A percentile compares a stretch with the other conserved stretches of the same genome.
These are phyloP conservation scores for Eudorina sp. DNA, from an alignment of 139 green algal species.

Conservation along the genomic window DNA sequence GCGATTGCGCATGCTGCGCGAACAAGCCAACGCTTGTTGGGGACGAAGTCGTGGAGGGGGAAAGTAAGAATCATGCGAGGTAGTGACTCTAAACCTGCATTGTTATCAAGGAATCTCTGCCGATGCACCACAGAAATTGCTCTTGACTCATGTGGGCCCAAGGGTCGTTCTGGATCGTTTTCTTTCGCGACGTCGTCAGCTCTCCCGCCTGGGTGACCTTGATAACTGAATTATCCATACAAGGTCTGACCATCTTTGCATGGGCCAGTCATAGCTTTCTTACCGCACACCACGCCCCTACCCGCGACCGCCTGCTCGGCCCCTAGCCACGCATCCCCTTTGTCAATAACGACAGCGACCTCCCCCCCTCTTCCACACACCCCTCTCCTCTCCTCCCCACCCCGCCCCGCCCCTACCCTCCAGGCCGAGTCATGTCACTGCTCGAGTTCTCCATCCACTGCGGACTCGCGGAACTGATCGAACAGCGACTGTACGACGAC, in stretches of 20 bases:
- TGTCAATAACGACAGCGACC: neutral
- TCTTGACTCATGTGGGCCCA: neutral
- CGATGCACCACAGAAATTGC: neutral
- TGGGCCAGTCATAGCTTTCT: too few relatives aligned
- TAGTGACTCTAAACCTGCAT: too few relatives aligned
- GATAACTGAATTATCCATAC: too few relatives aligned
- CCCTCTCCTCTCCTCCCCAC: neutral
- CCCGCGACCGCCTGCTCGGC: neutral
- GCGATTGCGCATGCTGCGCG: neutral
- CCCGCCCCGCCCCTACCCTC: neutral
- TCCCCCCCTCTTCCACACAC: neutral
- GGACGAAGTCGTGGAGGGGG: neutral
- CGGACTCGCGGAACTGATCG: neutral
- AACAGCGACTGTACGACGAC: neutral
- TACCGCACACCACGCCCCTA: neutral
- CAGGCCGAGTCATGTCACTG: neutral
- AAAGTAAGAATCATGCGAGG: neutral
- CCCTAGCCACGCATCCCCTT: neutral
- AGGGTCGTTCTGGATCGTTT: neutral
- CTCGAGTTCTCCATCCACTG: neutral
- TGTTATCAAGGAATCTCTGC: too few relatives aligned
- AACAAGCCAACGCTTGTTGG: neutral
- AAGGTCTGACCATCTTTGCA: too few relatives aligned
- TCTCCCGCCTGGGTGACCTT: too few relatives aligned
- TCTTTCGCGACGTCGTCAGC: neutral